Evolutionary conservation across 1,139 yeast genomes (phyloP), one percentile per base, ranked within the genome.

Genomic region (Lodderomyces theae): DNA sequence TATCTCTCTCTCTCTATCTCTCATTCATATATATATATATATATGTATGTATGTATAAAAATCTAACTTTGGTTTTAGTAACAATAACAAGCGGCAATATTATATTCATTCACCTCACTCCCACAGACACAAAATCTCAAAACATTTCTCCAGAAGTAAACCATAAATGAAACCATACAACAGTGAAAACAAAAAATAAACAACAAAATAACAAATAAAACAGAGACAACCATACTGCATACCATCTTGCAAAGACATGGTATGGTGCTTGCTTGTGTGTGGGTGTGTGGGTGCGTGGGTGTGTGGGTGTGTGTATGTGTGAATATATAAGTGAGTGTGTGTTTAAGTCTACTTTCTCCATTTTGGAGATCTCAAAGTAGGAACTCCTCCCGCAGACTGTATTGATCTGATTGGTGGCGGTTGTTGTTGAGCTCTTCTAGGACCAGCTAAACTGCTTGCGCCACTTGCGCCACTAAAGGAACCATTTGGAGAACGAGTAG

Each of bases 401-500:
- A 38, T 28, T 15, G 37, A 22, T 37, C 39, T 37, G n/a, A 40
- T 10, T 9, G 24, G 34, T 19, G 35, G 40, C 15, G 19, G 39
- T 40, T 25, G 29, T 4, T 4, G 29, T 25, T 24, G 33, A 10
- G 4, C 13, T 17, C 19, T 11, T 10, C 33, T 25, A 7, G 9
- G 8, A n/a, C 29, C 29, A 25, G 9, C 29, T 12, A 12, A 5
- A n/a, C 29, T 16, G 11, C 23, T 30, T 29, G 34, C 12, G 34
- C 16, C 29, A n/a, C 16, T 13, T 12, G 15, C 16, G 16, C 29
- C 16, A n/a, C 16, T 12, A 26, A 12, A 5, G 15, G 29, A 26
- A 26, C 29, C 29, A 10, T 16, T 16, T n/a, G 6, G 42, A 45
- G 64, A 66, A 57, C 71, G 86, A 16, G 31, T 15, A 3, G 30